Conservation (phyloP, 208 protist species). For the Trypanosoma lewisi region DNA sequence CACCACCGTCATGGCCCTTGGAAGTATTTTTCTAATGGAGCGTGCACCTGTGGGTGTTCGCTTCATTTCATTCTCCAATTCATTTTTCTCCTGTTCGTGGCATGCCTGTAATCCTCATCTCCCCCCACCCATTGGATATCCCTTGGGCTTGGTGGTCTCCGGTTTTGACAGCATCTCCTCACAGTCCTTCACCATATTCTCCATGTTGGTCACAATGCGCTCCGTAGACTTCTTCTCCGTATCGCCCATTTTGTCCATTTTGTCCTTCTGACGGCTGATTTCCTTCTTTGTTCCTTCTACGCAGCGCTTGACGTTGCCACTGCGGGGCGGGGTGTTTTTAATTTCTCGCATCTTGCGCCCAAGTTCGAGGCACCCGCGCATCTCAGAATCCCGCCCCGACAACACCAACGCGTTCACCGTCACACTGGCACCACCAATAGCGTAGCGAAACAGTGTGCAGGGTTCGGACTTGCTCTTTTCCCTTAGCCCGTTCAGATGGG, state of each 20-base stretch:
- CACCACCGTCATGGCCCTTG: too few species aligned
- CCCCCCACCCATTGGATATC: constrained; percentile 46
- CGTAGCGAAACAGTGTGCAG: constrained; percentile 70
- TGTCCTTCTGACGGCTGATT: constrained; percentile 65
- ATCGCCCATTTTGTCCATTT: constrained; percentile 34
- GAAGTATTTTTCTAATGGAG: too few species aligned
- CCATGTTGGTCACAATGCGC: constrained; percentile 56
- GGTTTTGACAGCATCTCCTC: constrained; percentile 58
- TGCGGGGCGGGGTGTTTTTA: constrained; percentile 73
- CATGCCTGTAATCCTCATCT: neutral
- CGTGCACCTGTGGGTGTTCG: too few species aligned
- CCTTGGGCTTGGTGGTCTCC: constrained; percentile 50
- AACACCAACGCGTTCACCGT: constrained; percentile 51
- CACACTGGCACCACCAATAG: constrained; percentile 63
- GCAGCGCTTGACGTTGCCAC: constrained; percentile 69
- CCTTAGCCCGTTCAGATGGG: constrained; percentile 54
- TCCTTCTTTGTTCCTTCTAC: constrained; percentile 76
- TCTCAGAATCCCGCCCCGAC: constrained; percentile 30
- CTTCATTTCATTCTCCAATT: too few species aligned
- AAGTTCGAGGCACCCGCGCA: constrained; percentile 42
- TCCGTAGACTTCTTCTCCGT: constrained; percentile 47
- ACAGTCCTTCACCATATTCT: constrained; percentile 65
- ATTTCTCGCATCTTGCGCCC: constrained; percentile 76
- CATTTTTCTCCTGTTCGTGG: neutral
- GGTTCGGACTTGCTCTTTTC: constrained; percentile 55